These are phyloP conservation scores for Lachancea kluyveri DNA, from an alignment of 805 yeast genomes.

Conservation along the genomic window DNA sequence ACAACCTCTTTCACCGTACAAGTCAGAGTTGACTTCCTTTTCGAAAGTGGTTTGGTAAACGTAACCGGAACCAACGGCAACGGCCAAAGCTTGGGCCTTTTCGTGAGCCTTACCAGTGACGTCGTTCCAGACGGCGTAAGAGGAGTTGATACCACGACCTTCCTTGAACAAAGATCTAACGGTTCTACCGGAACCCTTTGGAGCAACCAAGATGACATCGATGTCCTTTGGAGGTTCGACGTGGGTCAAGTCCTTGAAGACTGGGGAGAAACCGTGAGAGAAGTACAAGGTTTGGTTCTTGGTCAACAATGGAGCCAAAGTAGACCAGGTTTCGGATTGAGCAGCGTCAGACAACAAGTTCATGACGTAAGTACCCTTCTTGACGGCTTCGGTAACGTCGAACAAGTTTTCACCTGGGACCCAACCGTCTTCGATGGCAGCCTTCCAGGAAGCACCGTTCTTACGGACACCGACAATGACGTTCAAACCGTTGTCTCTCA, in stretches of 20 bases:
- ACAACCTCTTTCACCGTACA: slow-evolving; percentile 99
- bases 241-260: slow-evolving; percentile 93
- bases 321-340: slow-evolving; percentile 95
- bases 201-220: slow-evolving; percentile 98
- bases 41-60: slow-evolving; percentile 99
- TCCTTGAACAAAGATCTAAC: slow-evolving; percentile 99
- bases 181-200: slow-evolving; percentile 99
- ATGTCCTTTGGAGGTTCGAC: slow-evolving; percentile 93
- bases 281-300: slow-evolving; percentile 97
- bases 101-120: slow-evolving; percentile 99
- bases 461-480: slow-evolving; percentile 98
- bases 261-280: slow-evolving; percentile 99
- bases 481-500: slow-evolving; percentile 98
- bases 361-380: slow-evolving; percentile 91
- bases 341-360: slow-evolving; percentile 99
- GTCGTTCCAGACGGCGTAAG: slow-evolving; percentile 99
- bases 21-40: slow-evolving; percentile 97
- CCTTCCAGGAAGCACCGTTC: slow-evolving; percentile 99
- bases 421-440: slow-evolving; percentile 99
- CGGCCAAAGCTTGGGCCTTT: slow-evolving; percentile 96
- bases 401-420: slow-evolving; percentile 98
- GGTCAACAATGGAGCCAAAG: slow-evolving; percentile 84
- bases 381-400: slow-evolving; percentile 89
- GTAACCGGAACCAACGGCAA: slow-evolving; percentile 99
- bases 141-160: slow-evolving; percentile 99